phyloP scores from a whole-genome alignment of 768 basidiomycete genomes.

The Mrakia gelida region DNA sequence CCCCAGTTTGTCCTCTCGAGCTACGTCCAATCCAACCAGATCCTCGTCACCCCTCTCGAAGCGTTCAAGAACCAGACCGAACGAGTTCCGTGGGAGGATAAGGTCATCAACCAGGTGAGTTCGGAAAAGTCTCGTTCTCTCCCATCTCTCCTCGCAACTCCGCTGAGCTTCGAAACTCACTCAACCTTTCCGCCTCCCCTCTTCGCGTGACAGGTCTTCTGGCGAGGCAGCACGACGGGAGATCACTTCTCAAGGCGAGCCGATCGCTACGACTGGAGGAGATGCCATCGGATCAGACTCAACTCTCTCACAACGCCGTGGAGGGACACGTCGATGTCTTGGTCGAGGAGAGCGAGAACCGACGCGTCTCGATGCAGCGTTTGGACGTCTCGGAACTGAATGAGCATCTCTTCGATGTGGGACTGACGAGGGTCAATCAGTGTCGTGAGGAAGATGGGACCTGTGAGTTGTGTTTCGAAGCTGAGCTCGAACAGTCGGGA shows the following conservation, averaged over 20 bases:
- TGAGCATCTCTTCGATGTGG: slow-evolving; percentile 9
- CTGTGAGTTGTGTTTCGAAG: neutral
- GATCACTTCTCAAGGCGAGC: neutral
- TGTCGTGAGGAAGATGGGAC: slow-evolving; percentile 17
- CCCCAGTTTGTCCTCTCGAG: neutral
- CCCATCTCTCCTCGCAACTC: too few species aligned
- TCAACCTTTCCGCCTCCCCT: too few species aligned
- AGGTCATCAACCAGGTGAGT: neutral
- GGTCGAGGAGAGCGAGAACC: neutral
- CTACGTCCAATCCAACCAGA: neutral
- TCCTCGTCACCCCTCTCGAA: neutral
- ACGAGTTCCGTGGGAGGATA: neutral
- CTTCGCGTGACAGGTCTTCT: neutral
- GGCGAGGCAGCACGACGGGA: slow-evolving; percentile 16
- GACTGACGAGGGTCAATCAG: slow-evolving; percentile 4
- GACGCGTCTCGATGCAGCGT: neutral
- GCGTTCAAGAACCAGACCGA: neutral
- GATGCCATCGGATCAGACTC: slow-evolving; percentile 1
- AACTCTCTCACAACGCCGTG: slow-evolving; percentile 1
- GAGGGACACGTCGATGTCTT: neutral
- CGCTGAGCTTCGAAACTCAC: too few species aligned
- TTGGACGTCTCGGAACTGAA: neutral
- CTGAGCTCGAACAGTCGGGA: too few species aligned
- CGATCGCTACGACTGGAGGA: too few species aligned
- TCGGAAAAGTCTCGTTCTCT: too few species aligned